phyloP scores from a whole-genome alignment of 2,329 filamentous ascomycete genomes.

The Beauveria pseudobassiana region DNA sequence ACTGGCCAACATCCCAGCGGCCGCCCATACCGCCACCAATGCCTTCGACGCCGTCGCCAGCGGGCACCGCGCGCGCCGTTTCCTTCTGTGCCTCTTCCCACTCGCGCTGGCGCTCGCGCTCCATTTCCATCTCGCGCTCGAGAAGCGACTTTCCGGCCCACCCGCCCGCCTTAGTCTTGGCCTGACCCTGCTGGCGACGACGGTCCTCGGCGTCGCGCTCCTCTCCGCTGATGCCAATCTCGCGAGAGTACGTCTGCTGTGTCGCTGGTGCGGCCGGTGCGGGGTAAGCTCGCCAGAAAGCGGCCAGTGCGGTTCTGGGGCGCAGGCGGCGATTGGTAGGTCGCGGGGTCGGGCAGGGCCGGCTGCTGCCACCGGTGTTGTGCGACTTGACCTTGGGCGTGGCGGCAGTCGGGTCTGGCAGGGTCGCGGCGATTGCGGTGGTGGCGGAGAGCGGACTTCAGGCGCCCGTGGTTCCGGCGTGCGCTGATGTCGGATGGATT shows the following conservation, averaged over 20 bases:
- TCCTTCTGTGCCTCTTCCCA: conserved; percentile 72
- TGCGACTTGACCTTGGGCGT: conserved; percentile 27
- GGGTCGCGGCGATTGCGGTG: conserved; percentile 32
- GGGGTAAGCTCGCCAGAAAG: conserved; percentile 49
- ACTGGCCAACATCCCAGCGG: conserved; percentile 70
- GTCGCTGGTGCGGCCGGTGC: conserved; percentile 34
- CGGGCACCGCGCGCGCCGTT: conserved; percentile 43
- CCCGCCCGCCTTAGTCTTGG: conserved; percentile 53
- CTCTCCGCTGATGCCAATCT: conserved; percentile 46
- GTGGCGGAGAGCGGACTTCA: conserved; percentile 13
- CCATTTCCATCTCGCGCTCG: conserved; percentile 74
- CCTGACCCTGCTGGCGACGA: conserved; percentile 49
- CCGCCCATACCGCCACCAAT: conserved; percentile 60
- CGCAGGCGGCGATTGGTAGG: conserved; percentile 22
- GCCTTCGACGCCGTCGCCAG: conserved; percentile 49
- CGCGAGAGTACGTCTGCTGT: conserved; percentile 46
- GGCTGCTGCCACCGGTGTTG: conserved; percentile 29
- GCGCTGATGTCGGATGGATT: conserved; percentile 8
- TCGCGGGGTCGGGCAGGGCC: conserved; percentile 48
- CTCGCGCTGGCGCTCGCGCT: conserved; percentile 66
- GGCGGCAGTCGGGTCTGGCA: conserved; percentile 29
- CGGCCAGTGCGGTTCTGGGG: conserved; percentile 47
- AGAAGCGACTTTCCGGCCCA: conserved; percentile 64
- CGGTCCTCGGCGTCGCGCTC: conserved; percentile 58
- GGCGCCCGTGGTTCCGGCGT: conserved; percentile 12